These are phyloP conservation scores for Rhynchosporium secalis DNA, from an alignment of 2,329 filamentous ascomycete genomes.

Conservation along the genomic window DNA sequence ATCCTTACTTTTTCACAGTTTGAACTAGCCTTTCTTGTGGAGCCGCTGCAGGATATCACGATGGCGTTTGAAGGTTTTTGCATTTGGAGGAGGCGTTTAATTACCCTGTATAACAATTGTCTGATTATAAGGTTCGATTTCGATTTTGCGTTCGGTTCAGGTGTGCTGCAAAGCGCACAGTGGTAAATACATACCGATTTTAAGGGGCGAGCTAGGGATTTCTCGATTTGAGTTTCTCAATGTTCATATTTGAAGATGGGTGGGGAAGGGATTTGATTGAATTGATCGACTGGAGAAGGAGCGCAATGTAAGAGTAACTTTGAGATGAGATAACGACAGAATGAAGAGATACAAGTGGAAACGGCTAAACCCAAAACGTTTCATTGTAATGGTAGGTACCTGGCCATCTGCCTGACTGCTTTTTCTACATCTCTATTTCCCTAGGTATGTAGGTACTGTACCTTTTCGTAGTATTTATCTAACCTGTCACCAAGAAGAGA, in stretches of 20 bases:
- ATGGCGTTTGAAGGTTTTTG: conserved; percentile 18
- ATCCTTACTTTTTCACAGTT: conserved; percentile 11
- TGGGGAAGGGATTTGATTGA: not conserved
- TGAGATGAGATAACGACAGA: conserved; percentile 2
- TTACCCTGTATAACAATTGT: conserved; percentile 22
- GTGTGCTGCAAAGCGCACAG: conserved; percentile 1
- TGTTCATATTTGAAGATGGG: not conserved
- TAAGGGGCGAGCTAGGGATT: not conserved
- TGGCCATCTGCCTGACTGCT: not conserved
- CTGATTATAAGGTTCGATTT: conserved; percentile 4
- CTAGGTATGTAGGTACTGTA: too few relatives aligned
- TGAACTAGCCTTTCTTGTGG: not conserved
- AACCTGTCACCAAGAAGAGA: too few relatives aligned
- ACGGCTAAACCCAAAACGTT: too few relatives aligned
- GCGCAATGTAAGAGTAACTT: not conserved
- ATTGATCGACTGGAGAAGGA: not conserved
- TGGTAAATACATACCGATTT: not conserved
- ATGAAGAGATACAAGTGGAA: not conserved
- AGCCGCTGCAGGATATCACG: conserved; percentile 20
- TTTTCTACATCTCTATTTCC: too few relatives aligned
- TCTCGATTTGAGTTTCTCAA: not conserved
- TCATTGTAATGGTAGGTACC: not conserved
- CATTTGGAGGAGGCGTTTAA: conserved; percentile 16
- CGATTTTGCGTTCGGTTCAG: not conserved
- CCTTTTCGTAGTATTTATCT: too few relatives aligned